Evolutionary conservation across 2,329 filamentous ascomycete species (phyloP).

Genomic region (Botrytis pseudocinerea): DNA sequence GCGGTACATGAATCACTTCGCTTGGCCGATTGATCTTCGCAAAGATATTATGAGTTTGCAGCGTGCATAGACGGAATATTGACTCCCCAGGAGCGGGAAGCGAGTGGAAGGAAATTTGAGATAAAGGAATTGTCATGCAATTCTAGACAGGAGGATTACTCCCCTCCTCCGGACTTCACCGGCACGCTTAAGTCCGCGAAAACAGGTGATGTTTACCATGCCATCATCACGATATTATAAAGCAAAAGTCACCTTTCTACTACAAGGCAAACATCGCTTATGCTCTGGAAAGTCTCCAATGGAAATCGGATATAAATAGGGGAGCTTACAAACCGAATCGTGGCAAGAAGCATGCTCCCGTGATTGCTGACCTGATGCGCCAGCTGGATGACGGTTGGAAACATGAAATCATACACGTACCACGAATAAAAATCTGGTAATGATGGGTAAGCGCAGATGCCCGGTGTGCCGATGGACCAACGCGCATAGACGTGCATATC

Average conservation of each 20-base stretch:
- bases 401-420: neutral
- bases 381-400: no score
- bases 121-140: neutral
- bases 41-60: neutral
- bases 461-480: neutral
- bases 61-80: neutral
- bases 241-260: neutral
- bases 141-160: neutral
- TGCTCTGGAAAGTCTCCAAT: neutral
- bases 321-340: neutral
- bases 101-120: neutral
- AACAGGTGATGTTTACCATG: constrained; percentile 8
- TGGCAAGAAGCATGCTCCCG: neutral
- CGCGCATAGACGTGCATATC: neutral
- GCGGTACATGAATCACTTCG: neutral
- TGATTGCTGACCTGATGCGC: neutral
- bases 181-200: neutral
- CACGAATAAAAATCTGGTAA: neutral
- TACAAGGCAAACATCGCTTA: neutral
- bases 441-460: neutral
- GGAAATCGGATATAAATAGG: neutral
- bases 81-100: neutral
- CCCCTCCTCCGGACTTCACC: neutral
- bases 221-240: neutral
- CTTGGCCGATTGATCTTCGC: neutral